Evolutionary conservation across 306 rosid genomes (phyloP), one percentile per base, ranked within the genome.

Genomic region (Rosa lucieae): DNA sequence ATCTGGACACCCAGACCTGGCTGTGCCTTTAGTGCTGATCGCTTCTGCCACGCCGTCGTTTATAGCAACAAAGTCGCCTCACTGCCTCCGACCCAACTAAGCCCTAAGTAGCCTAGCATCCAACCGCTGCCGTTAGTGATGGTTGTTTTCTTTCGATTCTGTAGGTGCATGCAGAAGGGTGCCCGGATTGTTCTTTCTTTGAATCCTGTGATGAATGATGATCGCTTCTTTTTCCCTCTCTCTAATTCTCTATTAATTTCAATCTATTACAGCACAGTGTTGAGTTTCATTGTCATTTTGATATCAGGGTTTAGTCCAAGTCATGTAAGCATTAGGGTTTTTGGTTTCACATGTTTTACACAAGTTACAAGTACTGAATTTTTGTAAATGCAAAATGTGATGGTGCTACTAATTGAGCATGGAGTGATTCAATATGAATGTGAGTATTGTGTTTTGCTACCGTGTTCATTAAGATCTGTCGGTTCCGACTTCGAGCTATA

Each of bases 161-260:
- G 37, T 32, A 32, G 37, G 37, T 32, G 37, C 2, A 32, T 32
- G 37, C 37, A 32, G 3, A 32, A 2, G 37, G 3, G 37, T 32
- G 37, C 37, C 37, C 37, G 37, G 37, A 32, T 2, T 32, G 86
- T 89, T 32, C 75, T 86, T 47, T 81, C 88, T 44, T 75, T 87
- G 6, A 89, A 83, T 81, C 90, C 85, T 84, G 90, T 87, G 79
- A 79, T 76, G 77, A 85, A 90, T 87, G 79, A 79, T 76, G 77
- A 77, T 76, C 62, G 20, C 48, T 44, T 48, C 46, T 56, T 48
- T 82, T 52, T 48, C 15, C 10, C 39, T 37, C 12, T 8, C 37
- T 0, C 21, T 15, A 32, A 10, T 15, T 42, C 52, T 58, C 35
- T 18, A 2, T 51, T 7, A 2, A 6, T 53, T 74, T 1, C 21